Conservation (phyloP, 257 asterid genomes). For the Haberlea rhodopensis region DNA sequence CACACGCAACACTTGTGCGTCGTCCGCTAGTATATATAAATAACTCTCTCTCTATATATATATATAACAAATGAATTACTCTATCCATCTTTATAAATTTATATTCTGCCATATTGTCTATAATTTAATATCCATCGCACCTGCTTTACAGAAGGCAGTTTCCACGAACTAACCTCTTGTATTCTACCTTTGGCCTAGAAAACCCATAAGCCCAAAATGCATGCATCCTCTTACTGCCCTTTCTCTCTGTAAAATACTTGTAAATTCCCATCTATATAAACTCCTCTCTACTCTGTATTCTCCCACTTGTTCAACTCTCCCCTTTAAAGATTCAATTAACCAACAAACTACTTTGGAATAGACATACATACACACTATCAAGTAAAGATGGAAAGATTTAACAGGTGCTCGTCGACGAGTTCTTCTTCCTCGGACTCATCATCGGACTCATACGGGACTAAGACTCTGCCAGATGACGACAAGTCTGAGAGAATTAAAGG, state of each 20-base stretch:
- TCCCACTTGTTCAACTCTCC: neutral
- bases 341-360: too few species aligned
- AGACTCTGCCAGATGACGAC: constrained; percentile 16
- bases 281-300: neutral
- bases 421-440: constrained; percentile 54
- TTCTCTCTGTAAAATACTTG: constrained; percentile 1
- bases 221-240: constrained; percentile 38
- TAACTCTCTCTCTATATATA: too few species aligned
- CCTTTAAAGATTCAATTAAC: too few species aligned
- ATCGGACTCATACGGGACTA: constrained; percentile 35
- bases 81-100: too few species aligned
- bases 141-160: constrained; percentile 57
- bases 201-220: constrained; percentile 32
- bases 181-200: constrained; percentile 32
- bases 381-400: constrained; percentile 38
- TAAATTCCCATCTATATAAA: constrained; percentile 33
- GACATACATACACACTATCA: too few species aligned
- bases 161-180: constrained; percentile 59
- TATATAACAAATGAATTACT: too few species aligned
- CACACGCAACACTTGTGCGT: too few species aligned
- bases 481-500: constrained; percentile 57
- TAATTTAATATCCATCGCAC: too few species aligned
- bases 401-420: constrained; percentile 48
- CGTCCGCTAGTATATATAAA: too few species aligned
- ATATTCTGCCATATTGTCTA: too few species aligned